phyloP scores from a whole-genome alignment of 345 rosid genomes.

The Brassica napus region DNA sequence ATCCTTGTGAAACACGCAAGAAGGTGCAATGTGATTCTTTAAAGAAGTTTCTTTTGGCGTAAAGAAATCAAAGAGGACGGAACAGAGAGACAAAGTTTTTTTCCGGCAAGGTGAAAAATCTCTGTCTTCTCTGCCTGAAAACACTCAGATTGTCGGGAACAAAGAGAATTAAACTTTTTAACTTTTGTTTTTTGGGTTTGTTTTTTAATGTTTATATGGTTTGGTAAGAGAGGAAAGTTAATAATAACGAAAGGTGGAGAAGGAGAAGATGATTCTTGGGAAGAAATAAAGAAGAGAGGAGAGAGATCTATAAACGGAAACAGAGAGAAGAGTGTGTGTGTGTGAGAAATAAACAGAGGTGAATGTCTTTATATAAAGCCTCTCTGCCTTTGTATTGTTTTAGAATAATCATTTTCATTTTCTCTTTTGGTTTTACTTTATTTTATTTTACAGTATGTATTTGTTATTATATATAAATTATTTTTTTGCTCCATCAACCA shows the following conservation, averaged over 20 bases:
- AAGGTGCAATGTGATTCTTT: slow-evolving; percentile 6
- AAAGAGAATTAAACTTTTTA: background rate
- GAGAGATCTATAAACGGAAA: slow-evolving; percentile 16
- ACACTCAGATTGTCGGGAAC: slow-evolving; percentile 24
- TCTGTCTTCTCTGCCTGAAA: slow-evolving; percentile 32
- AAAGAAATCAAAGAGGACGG: slow-evolving; percentile 8
- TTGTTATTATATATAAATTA: background rate
- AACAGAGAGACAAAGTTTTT: slow-evolving; percentile 40
- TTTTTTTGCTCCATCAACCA: slow-evolving; percentile 18
- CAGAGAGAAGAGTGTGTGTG: slow-evolving; percentile 13
- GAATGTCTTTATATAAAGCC: slow-evolving; percentile 35
- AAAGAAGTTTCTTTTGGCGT: background rate
- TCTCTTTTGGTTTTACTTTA: background rate
- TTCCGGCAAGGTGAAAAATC: slow-evolving; percentile 18
- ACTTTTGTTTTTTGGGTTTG: slow-evolving; percentile 14
- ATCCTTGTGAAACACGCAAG: slow-evolving; percentile 33
- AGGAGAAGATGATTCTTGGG: slow-evolving; percentile 30
- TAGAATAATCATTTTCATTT: background rate
- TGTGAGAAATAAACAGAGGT: slow-evolving; percentile 25
- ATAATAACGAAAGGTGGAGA: slow-evolving; percentile 34
- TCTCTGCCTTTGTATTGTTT: background rate
- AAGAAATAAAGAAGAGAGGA: slow-evolving; percentile 23
- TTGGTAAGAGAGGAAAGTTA: slow-evolving; percentile 33
- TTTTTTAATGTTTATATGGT: slow-evolving; percentile 17
- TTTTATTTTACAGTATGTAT: background rate